Evolutionary conservation across 108 stramenopile species (phyloP), one percentile per base, ranked within the genome.

Genomic region (Parmales sp.): DNA sequence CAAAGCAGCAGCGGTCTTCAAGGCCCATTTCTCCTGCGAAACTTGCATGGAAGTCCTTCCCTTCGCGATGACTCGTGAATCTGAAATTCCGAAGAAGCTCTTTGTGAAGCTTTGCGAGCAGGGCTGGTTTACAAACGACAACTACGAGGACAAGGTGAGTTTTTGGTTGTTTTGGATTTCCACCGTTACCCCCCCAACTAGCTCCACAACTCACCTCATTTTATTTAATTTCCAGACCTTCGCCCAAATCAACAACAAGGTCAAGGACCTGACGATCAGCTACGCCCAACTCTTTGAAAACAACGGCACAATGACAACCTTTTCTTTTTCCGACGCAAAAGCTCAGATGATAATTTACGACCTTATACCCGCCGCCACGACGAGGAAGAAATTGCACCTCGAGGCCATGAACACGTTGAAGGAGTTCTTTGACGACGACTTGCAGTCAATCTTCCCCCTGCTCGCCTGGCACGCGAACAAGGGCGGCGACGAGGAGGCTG

Each of bases 371-470:
- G n/a, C n/a, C n/a, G n/a, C n/a, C n/a, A n/a, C n/a, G n/a, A n/a
- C n/a, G n/a, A n/a, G n/a, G n/a, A n/a, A n/a, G n/a, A n/a, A n/a
- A n/a, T n/a, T n/a, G n/a, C n/a, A n/a, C n/a, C n/a, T n/a, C n/a
- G n/a, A n/a, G n/a, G n/a, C n/a, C n/a, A n/a, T n/a, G n/a, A n/a
- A n/a, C n/a, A n/a, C n/a, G n/a, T n/a, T n/a, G n/a, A n/a, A n/a
- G 28, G 31, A 11, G 31, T 34, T 34, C 13, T 60, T 18, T 16
- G 29, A 34, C 20, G 54, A 60, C 54, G 54, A 60, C 54, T 34
- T 60, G 54, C 54, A 60, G 26, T 28, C 54, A 28, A 16, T 60
- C 5, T 60, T 60, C 16, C 54, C 54, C 16, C 29, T 60, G n/a
- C 3, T 60, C 1, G 54, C 54, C 2, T 34, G 18, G n/a, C 54